phyloP scores from a whole-genome alignment of 2,329 filamentous ascomycete species.

The Domatiomyces catenatus region DNA sequence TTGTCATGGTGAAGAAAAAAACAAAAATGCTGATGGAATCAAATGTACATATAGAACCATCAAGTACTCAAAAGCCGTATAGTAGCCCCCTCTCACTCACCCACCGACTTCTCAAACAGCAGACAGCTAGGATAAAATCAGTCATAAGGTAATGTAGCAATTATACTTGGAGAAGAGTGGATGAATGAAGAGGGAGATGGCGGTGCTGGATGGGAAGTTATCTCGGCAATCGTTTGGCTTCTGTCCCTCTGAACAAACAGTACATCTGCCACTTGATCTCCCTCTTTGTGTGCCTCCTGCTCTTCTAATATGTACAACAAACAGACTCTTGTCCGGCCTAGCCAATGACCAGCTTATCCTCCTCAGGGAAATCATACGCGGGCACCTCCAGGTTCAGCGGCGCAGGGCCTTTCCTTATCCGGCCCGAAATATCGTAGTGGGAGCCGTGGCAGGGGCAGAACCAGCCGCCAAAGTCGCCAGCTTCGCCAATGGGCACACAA shows the following conservation, averaged over 20 bases:
- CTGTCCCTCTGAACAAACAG: neutral
- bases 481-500: slow-evolving; percentile 97
- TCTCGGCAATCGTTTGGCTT: neutral
- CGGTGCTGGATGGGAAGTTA: neutral
- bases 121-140: neutral
- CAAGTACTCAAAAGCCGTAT: too few relatives aligned
- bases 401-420: slow-evolving; percentile 92
- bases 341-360: slow-evolving; percentile 80
- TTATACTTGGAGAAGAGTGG: neutral
- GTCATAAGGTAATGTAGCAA: too few relatives aligned
- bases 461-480: slow-evolving; percentile 95
- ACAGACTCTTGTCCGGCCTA: slow-evolving; percentile 35
- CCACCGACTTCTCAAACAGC: too few relatives aligned
- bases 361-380: slow-evolving; percentile 80
- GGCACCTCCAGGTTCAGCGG: slow-evolving; percentile 96
- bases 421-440: slow-evolving; percentile 98
- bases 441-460: slow-evolving; percentile 99
- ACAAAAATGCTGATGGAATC: neutral
- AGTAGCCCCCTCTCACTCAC: too few relatives aligned
- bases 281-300: slow-evolving; percentile 2
- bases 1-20: neutral
- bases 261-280: neutral
- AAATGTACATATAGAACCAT: neutral
- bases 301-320: slow-evolving; percentile 14
- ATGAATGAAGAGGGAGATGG: too few relatives aligned